Evolutionary conservation across 2,329 filamentous ascomycete genomes (phyloP).

Genomic region (Pestalotiopsis sp.): DNA sequence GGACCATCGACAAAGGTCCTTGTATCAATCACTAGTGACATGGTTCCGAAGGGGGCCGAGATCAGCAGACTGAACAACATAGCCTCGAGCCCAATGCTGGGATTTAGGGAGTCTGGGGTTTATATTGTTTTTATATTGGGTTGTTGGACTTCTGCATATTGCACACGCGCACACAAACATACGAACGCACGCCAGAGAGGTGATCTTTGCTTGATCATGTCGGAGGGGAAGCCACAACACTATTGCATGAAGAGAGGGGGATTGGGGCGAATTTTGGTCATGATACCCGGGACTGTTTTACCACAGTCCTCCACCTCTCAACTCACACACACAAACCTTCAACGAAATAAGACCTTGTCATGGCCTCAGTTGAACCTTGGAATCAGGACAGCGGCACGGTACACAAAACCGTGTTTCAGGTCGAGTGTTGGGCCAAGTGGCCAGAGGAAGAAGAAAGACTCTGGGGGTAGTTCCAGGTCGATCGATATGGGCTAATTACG

Average conservation of each 20-base stretch:
- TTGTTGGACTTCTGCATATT: background rate
- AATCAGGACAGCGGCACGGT: background rate
- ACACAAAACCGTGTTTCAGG: background rate
- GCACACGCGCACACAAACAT: background rate
- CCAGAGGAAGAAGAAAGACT: background rate
- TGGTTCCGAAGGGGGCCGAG: background rate
- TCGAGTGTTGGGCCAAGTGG: background rate
- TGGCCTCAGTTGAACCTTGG: conserved; percentile 1
- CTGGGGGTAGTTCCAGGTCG: background rate
- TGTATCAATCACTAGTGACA: background rate
- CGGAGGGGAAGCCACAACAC: background rate
- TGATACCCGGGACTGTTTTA: conserved; percentile 10
- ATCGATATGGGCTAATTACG: background rate
- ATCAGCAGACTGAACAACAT: background rate
- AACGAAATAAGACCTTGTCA: background rate
- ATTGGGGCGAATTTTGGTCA: conserved; percentile 8
- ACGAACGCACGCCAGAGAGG: background rate
- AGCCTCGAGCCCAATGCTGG: background rate
- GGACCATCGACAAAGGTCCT: background rate
- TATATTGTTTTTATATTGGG: background rate
- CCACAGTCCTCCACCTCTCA: conserved; percentile 2
- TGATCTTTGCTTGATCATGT: background rate
- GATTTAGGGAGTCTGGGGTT: background rate
- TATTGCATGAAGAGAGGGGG: background rate
- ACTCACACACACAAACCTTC: background rate